These are phyloP conservation scores for Venustampulla echinocandica DNA, from an alignment of 495 filamentous ascomycete genomes.

Conservation along the genomic window DNA sequence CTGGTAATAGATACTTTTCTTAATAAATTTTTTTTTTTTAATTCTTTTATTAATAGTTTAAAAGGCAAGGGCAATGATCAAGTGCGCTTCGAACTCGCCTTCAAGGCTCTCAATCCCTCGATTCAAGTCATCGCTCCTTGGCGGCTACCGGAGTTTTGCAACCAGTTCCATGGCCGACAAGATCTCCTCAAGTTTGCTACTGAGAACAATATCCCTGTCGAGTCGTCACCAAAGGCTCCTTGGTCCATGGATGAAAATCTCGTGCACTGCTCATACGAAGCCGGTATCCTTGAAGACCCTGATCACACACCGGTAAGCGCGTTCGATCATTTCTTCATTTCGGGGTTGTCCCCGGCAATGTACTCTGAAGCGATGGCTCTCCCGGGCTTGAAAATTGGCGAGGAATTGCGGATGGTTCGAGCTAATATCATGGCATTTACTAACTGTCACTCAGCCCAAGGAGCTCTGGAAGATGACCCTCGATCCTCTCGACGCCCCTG, in stretches of 20 bases:
- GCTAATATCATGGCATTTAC: too few relatives aligned
- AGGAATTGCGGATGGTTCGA: too few relatives aligned
- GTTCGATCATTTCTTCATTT: too few relatives aligned
- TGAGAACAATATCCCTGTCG: conserved; percentile 72
- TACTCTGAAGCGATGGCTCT: too few relatives aligned
- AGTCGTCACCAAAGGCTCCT: conserved; percentile 77
- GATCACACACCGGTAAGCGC: too few relatives aligned
- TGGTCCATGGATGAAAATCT: conserved; percentile 84
- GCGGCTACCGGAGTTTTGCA: conserved; percentile 76
- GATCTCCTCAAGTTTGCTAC: conserved; percentile 84
- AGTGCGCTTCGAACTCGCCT: conserved; percentile 77
- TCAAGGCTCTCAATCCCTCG: conserved; percentile 58
- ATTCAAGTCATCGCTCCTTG: conserved; percentile 89
- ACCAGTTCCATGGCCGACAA: conserved; percentile 72
- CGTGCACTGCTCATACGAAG: conserved; percentile 87
- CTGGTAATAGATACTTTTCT: conserved; percentile 81
- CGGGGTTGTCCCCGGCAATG: too few relatives aligned
- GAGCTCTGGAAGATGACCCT: conserved; percentile 63
- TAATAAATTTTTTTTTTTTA: too few relatives aligned
- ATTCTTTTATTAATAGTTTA: too few relatives aligned
- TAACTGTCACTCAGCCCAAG: conserved; percentile 57
- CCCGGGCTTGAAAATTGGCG: too few relatives aligned
- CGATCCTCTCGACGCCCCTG: conserved; percentile 69
- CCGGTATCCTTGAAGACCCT: conserved; percentile 67
- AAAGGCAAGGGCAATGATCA: conserved; percentile 86